Conservation (phyloP, 2,329 filamentous ascomycete genomes). For the Colletotrichum sansevieriae region DNA sequence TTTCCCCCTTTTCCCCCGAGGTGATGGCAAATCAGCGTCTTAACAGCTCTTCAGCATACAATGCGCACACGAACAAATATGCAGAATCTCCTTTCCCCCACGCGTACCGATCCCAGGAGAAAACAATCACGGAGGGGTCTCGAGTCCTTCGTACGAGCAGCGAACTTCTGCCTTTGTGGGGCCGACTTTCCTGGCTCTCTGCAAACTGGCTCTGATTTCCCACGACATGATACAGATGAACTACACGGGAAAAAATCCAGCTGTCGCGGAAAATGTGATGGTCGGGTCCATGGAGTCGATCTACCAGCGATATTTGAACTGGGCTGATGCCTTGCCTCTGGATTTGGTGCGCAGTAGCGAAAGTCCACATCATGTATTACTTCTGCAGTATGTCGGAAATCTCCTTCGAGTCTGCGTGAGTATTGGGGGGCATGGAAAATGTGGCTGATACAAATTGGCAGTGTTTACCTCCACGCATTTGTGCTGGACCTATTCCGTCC, state of each 20-base stretch:
- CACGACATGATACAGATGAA: conserved; percentile 34
- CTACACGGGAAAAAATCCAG: background rate
- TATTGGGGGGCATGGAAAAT: background rate
- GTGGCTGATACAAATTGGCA: background rate
- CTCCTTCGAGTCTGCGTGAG: background rate
- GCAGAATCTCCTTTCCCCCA: conserved; percentile 20
- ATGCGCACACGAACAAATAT: conserved; percentile 22
- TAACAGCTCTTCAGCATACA: conserved; percentile 24
- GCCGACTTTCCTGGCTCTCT: background rate
- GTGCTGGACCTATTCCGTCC: conserved; percentile 28
- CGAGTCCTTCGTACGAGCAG: background rate
- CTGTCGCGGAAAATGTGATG: background rate
- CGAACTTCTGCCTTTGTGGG: background rate
- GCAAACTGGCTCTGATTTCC: conserved; percentile 19
- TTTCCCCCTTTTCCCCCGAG: too few relatives aligned
- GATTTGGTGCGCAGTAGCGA: conserved; percentile 14
- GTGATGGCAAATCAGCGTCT: too few relatives aligned
- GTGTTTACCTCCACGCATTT: conserved; percentile 21
- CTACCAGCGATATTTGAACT: conserved; percentile 13
- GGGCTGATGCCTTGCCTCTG: conserved; percentile 13
- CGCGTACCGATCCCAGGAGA: conserved; percentile 18
- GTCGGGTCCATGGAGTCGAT: conserved; percentile 16
- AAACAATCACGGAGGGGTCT: background rate
- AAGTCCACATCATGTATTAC: conserved; percentile 15
- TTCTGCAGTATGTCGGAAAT: conserved; percentile 19